phyloP scores from a whole-genome alignment of 495 filamentous ascomycete genomes.

The Xeromyces bisporus region DNA sequence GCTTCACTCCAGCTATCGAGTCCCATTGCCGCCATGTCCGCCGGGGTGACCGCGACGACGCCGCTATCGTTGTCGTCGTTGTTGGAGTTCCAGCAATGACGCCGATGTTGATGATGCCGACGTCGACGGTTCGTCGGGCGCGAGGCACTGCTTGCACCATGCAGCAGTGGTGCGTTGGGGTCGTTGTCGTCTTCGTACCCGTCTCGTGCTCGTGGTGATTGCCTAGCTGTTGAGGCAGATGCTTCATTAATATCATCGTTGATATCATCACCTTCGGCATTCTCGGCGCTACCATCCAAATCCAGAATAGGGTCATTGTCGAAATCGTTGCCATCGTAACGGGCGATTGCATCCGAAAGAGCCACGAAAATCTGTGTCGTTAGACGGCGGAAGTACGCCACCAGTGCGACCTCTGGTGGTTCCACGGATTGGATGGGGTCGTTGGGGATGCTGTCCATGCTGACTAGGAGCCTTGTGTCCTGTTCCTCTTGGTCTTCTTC shows the following conservation, averaged over 20 bases:
- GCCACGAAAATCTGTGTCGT: constrained; percentile 55
- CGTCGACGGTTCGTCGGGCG: too few relatives aligned
- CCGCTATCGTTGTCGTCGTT: constrained; percentile 5
- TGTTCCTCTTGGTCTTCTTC: constrained; percentile 28
- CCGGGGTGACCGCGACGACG: constrained; percentile 41
- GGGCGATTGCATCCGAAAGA: constrained; percentile 36
- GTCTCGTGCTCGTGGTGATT: constrained; percentile 18
- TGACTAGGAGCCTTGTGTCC: constrained; percentile 26
- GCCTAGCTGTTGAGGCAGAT: too few relatives aligned
- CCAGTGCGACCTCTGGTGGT: constrained; percentile 52
- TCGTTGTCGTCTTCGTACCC: constrained; percentile 27
- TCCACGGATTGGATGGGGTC: constrained; percentile 16
- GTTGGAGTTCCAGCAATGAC: too few relatives aligned
- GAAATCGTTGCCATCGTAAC: constrained; percentile 41
- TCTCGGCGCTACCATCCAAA: constrained; percentile 3
- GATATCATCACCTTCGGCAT: too few relatives aligned
- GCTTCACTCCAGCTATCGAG: constrained; percentile 72
- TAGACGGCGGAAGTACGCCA: constrained; percentile 82
- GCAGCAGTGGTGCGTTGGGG: neutral
- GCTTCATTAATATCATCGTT: too few relatives aligned
- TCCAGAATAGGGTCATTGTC: constrained; percentile 24
- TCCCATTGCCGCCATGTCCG: constrained; percentile 65
- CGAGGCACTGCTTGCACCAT: constrained; percentile 2
- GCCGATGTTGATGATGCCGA: too few relatives aligned
- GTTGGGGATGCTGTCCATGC: constrained; percentile 26